Conservation (phyloP, 2,329 filamentous ascomycete species). For the Colletotrichum lupini region DNA sequence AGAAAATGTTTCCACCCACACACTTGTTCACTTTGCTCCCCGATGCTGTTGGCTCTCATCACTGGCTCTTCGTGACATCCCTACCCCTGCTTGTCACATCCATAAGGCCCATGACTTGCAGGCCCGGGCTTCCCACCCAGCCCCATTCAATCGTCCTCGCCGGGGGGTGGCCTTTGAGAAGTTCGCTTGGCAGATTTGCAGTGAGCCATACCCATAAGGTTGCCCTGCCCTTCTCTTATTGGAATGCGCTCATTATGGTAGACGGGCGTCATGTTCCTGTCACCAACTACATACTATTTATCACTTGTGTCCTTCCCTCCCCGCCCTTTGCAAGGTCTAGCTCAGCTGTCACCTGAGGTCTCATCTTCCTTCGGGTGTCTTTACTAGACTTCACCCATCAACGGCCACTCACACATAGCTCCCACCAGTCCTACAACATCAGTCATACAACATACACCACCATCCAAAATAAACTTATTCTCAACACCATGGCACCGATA, state of each 20-base stretch:
- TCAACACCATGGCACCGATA: slow-evolving; percentile 22
- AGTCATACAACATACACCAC: neutral
- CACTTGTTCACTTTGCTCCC: neutral
- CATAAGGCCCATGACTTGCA: slow-evolving; percentile 22
- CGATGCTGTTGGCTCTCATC: slow-evolving; percentile 1
- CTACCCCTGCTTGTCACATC: slow-evolving; percentile 24
- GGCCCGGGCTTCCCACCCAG: neutral
- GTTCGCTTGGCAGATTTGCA: neutral
- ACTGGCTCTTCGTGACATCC: slow-evolving; percentile 7
- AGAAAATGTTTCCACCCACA: slow-evolving; percentile 16
- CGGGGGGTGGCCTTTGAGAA: neutral
- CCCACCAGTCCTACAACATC: too few relatives aligned
- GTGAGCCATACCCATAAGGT: too few relatives aligned
- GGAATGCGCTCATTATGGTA: neutral
- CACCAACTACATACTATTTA: slow-evolving; percentile 11
- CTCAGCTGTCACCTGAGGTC: neutral
- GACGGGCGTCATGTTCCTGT: slow-evolving; percentile 18
- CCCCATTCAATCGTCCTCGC: slow-evolving; percentile 19
- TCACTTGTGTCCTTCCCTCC: neutral
- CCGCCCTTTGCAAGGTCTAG: too few relatives aligned
- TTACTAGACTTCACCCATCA: neutral
- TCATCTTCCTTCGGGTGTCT: neutral
- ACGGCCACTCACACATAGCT: neutral
- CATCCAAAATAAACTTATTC: neutral
- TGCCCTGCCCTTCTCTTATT: neutral